Evolutionary conservation across 2,329 filamentous ascomycete genomes (phyloP), one percentile per base, ranked within the genome.

Genomic region (Ascochyta lentis): DNA sequence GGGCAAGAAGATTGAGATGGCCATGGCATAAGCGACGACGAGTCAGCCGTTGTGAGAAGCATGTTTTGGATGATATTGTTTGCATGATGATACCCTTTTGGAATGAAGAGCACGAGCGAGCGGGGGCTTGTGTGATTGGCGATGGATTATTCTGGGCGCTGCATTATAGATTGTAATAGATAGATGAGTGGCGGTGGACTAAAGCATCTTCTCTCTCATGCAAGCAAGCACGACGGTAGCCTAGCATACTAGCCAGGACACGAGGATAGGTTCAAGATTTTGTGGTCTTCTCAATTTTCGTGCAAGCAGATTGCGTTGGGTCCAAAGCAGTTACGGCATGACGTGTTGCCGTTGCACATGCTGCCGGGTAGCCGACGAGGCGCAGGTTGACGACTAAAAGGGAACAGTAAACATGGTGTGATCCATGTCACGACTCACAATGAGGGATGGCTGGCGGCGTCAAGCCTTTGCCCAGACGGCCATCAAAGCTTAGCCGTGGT

Each of bases 1-100:
- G 79, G 85, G 84, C 65, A 77, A 78, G 68, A 76, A 78, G 61
- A 74, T 80, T 45, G 70, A 76, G 61, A 73, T 74, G 72, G 64
- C 58, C 38, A 71, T 69, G 35, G 71, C 71, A 24, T 74, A 62
- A 55, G 46, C 16, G 10, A 37, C 6, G 6, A 37, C 45, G 52
- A 55, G 50, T 43, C 42, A 45, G 44, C 38, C 39, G 41, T 34
- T 49, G 42, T 41, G 47, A 43, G 23, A 49, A 53, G 35, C 31
- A 47, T 2, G 42, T 19, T 5, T 27, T 52, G 10, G 15, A 29
- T 34, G 42, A 41, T 8, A 41, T 35, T 27, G 7, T 44, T 34
- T 55, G 53, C 34, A 50, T 54, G 61, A 50, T 54, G 61, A 63
- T 61, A 61, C 51, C 58, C 56, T 31, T 51, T 49, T 49, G 22